These are phyloP conservation scores for Neospermospora avenae DNA, from an alignment of 2,329 filamentous ascomycete species.

Conservation along the genomic window DNA sequence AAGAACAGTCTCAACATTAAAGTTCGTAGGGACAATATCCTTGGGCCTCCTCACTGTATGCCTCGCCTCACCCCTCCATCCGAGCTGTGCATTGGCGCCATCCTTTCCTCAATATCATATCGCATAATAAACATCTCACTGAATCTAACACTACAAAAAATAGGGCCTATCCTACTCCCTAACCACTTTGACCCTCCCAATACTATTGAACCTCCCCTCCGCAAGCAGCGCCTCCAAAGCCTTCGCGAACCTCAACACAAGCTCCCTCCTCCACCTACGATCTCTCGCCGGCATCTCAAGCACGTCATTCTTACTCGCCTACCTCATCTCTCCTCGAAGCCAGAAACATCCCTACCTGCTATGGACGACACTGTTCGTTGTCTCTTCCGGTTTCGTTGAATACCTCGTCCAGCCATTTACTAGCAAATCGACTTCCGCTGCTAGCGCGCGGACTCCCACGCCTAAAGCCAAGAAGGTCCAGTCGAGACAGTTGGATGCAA, in stretches of 20 bases:
- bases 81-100: background rate
- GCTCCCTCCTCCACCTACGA: slow-evolving; percentile 63
- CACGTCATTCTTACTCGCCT: slow-evolving; percentile 73
- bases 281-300: slow-evolving; percentile 66
- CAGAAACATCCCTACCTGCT: slow-evolving; percentile 85
- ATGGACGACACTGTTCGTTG: slow-evolving; percentile 72
- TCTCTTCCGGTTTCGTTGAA: slow-evolving; percentile 46
- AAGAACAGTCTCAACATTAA: slow-evolving; percentile 71
- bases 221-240: slow-evolving; percentile 68
- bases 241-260: slow-evolving; percentile 62
- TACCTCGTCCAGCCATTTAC: slow-evolving; percentile 21
- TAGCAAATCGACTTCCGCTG: slow-evolving; percentile 9
- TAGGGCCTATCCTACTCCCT: slow-evolving; percentile 89
- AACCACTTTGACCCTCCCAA: slow-evolving; percentile 72
- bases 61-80: slow-evolving; percentile 17
- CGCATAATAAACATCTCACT: background rate
- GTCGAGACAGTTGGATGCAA: slow-evolving; percentile 55
- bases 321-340: slow-evolving; percentile 68
- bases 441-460: slow-evolving; percentile 20
- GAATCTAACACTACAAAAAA: background rate
- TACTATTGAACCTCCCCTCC: slow-evolving; percentile 76
- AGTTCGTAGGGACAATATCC: slow-evolving; percentile 90
- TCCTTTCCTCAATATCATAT: background rate
- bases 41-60: slow-evolving; percentile 82
- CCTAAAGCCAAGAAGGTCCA: slow-evolving; percentile 34